These are phyloP conservation scores for Hebeloma cylindrosporum DNA, from an alignment of 768 basidiomycete species.

Conservation along the genomic window DNA sequence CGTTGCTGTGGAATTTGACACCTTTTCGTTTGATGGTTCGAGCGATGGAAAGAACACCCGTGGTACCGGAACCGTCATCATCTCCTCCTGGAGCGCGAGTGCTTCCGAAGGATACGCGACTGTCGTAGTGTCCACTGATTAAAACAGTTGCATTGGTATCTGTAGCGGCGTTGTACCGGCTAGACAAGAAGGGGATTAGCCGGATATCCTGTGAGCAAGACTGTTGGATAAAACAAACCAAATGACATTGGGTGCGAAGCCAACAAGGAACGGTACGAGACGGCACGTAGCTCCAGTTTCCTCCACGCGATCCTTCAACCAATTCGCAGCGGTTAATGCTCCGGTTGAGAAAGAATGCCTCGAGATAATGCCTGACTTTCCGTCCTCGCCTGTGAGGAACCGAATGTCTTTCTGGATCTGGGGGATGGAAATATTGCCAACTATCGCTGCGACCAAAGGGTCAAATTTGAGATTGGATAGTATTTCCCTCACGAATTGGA, in stretches of 20 bases:
- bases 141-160: slow-evolving; percentile 67
- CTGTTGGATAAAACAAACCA: slow-evolving; percentile 50
- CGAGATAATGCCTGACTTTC: slow-evolving; percentile 66
- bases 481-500: slow-evolving; percentile 56
- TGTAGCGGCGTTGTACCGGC: slow-evolving; percentile 56
- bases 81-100: slow-evolving; percentile 59
- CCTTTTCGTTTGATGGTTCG: slow-evolving; percentile 65
- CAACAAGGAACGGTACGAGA: slow-evolving; percentile 61
- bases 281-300: slow-evolving; percentile 73
- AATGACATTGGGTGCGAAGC: slow-evolving; percentile 86
- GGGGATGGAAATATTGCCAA: slow-evolving; percentile 65
- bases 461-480: slow-evolving; percentile 64
- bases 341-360: slow-evolving; percentile 82
- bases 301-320: slow-evolving; percentile 77
- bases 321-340: slow-evolving; percentile 61
- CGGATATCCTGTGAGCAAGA: background rate
- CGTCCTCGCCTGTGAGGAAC: slow-evolving; percentile 84
- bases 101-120: slow-evolving; percentile 84
- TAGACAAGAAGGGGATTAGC: slow-evolving; percentile 22
- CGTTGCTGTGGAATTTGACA: slow-evolving; percentile 70
- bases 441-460: slow-evolving; percentile 63
- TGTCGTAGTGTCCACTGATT: slow-evolving; percentile 88
- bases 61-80: slow-evolving; percentile 58
- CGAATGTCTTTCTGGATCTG: slow-evolving; percentile 71
- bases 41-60: slow-evolving; percentile 78